Base-by-base conservation (phyloP, 768 basidiomycete species). In the Lactarius psammicola region DNA sequence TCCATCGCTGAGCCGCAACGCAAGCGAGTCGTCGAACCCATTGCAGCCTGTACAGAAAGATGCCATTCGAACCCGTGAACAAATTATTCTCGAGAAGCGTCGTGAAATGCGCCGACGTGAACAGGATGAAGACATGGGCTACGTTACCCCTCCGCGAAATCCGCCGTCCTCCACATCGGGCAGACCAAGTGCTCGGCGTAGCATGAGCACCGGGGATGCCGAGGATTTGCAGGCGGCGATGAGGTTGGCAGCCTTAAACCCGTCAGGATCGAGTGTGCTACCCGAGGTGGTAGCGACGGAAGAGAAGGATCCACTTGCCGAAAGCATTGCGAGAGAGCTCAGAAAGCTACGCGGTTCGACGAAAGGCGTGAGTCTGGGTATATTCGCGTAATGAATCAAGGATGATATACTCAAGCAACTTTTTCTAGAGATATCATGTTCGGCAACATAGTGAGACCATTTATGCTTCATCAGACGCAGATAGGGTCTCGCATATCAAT, bases 181-280 rank as follows among this genome's bases (percentile, higher is more conserved):
- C 51, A 72, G 87, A 46, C 85, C 86, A 13, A 84, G 80, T 62
- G 79, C 84, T 61, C 79, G 90, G 68, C 80, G 89, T 62, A 95
- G 89, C 74, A 84, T 86, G 81, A 93, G 89, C 72, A 92, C 89
- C 1, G 86, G 88, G 10, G 92, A 92, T 73, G 86, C 84, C 2
- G 83, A 87, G 54, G 78, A 80, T 20, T 59, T 68, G 15, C 68
- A 69, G 9, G 65, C 65, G 26, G 60, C 59, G 68, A 68, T 67
- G 18, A 71, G 65, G 62, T 31, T 49, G 74, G 78, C 70, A 71
- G 75, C 67, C 64, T 75, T 63, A 74, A 77, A 17, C 74, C 78
- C 63, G 74, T 72, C 64, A 26, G 74, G 72, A 60, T 57, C 68
- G 54, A 76, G 74, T 34, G 63, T 74, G 9, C 72, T 81, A 36